These are phyloP conservation scores for Tephrocybe sp. DNA, from an alignment of 768 basidiomycete genomes.

Conservation along the genomic window DNA sequence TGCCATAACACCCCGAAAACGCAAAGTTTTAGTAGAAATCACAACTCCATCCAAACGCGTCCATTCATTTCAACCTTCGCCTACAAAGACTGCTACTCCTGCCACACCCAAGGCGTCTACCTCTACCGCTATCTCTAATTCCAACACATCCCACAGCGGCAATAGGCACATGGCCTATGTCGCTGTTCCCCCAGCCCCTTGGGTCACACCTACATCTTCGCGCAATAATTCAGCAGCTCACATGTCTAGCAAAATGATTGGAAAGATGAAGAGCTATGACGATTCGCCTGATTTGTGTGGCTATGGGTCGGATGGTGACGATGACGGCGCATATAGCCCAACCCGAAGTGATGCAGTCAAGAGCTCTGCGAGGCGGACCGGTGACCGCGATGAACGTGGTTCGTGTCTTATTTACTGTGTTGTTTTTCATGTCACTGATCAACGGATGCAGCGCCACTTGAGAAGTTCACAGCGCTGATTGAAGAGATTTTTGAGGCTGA, in stretches of 20 bases:
- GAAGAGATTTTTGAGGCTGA: slow-evolving; percentile 87
- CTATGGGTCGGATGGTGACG: slow-evolving; percentile 51
- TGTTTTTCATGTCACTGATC: not conserved
- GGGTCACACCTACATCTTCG: slow-evolving; percentile 41
- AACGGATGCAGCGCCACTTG: slow-evolving; percentile 50
- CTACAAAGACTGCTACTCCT: slow-evolving; percentile 26
- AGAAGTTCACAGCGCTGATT: slow-evolving; percentile 72
- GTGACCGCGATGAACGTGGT: slow-evolving; percentile 79
- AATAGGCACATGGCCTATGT: slow-evolving; percentile 43
- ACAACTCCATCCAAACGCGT: slow-evolving; percentile 68
- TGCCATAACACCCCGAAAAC: slow-evolving; percentile 62
- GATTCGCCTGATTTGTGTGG: slow-evolving; percentile 50
- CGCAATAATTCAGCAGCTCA: slow-evolving; percentile 22
- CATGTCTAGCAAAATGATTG: slow-evolving; percentile 15
- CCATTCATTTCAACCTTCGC: slow-evolving; percentile 27
- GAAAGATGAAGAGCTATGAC: slow-evolving; percentile 27
- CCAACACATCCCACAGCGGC: slow-evolving; percentile 29
- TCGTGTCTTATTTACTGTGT: slow-evolving; percentile 12
- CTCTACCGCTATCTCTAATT: slow-evolving; percentile 12
- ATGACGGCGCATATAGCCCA: slow-evolving; percentile 25
- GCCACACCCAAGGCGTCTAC: slow-evolving; percentile 22
- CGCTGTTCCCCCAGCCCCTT: slow-evolving; percentile 42
- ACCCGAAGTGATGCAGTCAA: slow-evolving; percentile 34
- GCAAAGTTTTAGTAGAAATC: slow-evolving; percentile 59
- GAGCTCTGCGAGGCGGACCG: slow-evolving; percentile 57